These are phyloP conservation scores for Eucalyptus virginea DNA, from an alignment of 345 rosid genomes.

Conservation along the genomic window DNA sequence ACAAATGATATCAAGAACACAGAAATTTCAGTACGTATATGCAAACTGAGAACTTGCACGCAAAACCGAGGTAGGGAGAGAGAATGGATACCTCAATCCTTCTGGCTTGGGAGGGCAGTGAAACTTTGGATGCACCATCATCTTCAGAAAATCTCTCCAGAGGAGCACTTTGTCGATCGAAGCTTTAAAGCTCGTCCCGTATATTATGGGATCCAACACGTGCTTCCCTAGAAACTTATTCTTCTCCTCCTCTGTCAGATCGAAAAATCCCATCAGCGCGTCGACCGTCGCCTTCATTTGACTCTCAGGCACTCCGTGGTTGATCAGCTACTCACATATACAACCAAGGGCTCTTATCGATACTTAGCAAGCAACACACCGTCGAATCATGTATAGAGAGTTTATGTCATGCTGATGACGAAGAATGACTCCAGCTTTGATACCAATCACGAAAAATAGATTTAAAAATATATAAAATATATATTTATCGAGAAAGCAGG, in stretches of 20 bases:
- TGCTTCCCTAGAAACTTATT: conserved; percentile 9
- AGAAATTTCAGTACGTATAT: neutral
- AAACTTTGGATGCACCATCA: conserved; percentile 28
- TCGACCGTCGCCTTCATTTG: conserved; percentile 7
- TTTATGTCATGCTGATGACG: neutral
- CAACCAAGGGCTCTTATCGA: neutral
- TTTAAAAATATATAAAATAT: too few relatives aligned
- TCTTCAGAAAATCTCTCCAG: conserved; percentile 37
- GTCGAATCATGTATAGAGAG: neutral
- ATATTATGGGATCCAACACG: conserved; percentile 18
- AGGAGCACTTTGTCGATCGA: neutral
- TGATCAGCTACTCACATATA: neutral
- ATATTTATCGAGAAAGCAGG: too few relatives aligned
- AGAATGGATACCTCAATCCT: conserved; percentile 16
- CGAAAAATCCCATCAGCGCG: neutral
- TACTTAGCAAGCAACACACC: neutral
- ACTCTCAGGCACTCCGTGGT: conserved; percentile 16
- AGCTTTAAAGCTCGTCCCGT: conserved; percentile 22
- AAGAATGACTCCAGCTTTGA: neutral
- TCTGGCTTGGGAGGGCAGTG: conserved; percentile 20
- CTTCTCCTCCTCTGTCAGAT: conserved; percentile 9
- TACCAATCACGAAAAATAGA: neutral
- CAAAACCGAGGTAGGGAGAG: neutral
- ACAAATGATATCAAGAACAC: neutral
- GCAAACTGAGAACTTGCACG: neutral